Base-by-base conservation (phyloP, 2,329 filamentous ascomycete species). In the Phaeosphaeriaceae sp. region DNA sequence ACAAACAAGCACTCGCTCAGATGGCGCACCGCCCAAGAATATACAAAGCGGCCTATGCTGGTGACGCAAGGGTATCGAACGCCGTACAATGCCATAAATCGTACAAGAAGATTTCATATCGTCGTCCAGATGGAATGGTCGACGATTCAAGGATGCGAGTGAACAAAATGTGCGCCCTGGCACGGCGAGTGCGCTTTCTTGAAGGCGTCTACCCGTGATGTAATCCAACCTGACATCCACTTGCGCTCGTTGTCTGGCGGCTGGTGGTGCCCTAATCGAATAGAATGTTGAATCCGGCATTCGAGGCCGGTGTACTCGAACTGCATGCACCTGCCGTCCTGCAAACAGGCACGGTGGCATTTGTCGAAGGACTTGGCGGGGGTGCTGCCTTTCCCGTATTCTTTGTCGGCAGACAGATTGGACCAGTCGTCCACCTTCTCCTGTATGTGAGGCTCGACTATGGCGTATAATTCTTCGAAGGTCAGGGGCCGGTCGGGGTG, bases 221-320 rank as follows among this genome's bases (percentile, higher is more conserved):
- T 51, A 58, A 75, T 70, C 75, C 75, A 77, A 15, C 73, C 74
- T 1, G 73, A 74, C 9, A 58, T 65, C 66, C 68, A 71, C 40
- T 60, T 66, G 7, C 50, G 60, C 36, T 66, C 62, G 20, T 66
- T 66, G 7, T 69, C 62, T 1, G 69, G 56, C 9, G 53, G 40
- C 21, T 74, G 67, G 20, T 60, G 56, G 48, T 74, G 66, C 7
- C 74, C 73, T 1, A 76, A 65, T 7, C 71, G 70, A 7, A 75
- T 71, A 22, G 62, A 62, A 46, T 72, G 63, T 11, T 67, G 66
- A 1, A 74, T 63, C 6, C 65, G 58, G 59, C 75, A 77, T 15
- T 70, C 66, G 19, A 67, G 63, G 15, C 69, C 69, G 2, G 62
- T 65, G 47, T 76, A 63, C 41, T 76, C 69, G 45, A 67, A 77